phyloP scores from a whole-genome alignment of 2,329 filamentous ascomycete species.

The Aspergillus sergii region DNA sequence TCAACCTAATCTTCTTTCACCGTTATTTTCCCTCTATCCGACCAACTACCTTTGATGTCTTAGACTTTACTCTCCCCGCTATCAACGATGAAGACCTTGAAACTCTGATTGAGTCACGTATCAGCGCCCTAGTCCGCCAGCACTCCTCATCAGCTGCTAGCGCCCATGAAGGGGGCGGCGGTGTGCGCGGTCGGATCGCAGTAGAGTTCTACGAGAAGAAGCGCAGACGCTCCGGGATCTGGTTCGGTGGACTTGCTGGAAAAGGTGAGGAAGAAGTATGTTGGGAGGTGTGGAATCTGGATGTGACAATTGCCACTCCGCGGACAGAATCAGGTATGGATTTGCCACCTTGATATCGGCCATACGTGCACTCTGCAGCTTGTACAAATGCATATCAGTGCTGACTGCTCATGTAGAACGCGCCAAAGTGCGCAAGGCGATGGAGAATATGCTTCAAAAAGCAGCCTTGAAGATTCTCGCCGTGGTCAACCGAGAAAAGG shows the following conservation, averaged over 20 bases:
- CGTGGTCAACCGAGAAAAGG: slow-evolving; percentile 84
- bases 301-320: slow-evolving; percentile 89
- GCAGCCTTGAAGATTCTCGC: slow-evolving; percentile 88
- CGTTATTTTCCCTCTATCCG: slow-evolving; percentile 88
- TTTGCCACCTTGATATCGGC: background rate
- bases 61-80: slow-evolving; percentile 86
- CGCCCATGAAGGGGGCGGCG: slow-evolving; percentile 44
- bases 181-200: slow-evolving; percentile 74
- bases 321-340: slow-evolving; percentile 79
- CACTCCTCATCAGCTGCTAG: slow-evolving; percentile 62
- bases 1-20: slow-evolving; percentile 99
- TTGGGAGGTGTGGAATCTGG: slow-evolving; percentile 95
- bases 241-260: slow-evolving; percentile 57
- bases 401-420: slow-evolving; percentile 60
- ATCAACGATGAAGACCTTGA: slow-evolving; percentile 90
- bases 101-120: slow-evolving; percentile 88
- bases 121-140: slow-evolving; percentile 76
- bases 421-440: slow-evolving; percentile 83
- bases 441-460: slow-evolving; percentile 85
- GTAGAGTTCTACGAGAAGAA: slow-evolving; percentile 96
- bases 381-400: background rate
- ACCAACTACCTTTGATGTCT: slow-evolving; percentile 82
- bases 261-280: slow-evolving; percentile 89
- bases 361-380: background rate
- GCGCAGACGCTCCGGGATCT: slow-evolving; percentile 74